A percentile compares a stretch with the other conserved stretches of the same genome.
These are phyloP conservation scores for Talaromyces sp. DNA, from an alignment of 2,329 filamentous ascomycete species.

Conservation along the genomic window DNA sequence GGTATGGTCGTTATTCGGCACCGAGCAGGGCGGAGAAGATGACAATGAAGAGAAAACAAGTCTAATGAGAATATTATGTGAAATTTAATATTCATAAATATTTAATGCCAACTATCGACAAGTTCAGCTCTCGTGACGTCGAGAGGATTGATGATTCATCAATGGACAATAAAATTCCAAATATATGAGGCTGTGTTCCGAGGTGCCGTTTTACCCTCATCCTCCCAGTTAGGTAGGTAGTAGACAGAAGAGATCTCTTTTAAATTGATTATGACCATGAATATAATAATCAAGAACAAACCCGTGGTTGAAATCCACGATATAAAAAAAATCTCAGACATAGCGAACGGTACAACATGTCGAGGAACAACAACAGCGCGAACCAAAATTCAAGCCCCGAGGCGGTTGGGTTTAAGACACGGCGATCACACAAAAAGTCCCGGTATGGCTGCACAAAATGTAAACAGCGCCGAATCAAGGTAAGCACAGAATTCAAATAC, in stretches of 20 bases:
- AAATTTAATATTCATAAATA: not conserved
- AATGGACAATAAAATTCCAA: constrained; percentile 14
- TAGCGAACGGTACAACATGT: not conserved
- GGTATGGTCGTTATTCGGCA: not conserved
- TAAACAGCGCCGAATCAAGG: constrained; percentile 38
- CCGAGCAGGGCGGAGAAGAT: not conserved
- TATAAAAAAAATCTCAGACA: not conserved
- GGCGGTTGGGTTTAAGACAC: constrained; percentile 19
- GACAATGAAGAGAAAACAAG: not conserved
- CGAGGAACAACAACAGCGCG: not conserved
- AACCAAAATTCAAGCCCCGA: not conserved
- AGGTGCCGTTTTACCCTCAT: not conserved
- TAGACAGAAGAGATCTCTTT: not conserved
- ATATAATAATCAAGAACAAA: not conserved
- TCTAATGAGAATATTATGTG: not conserved
- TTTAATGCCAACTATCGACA: not conserved
- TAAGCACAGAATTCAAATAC: constrained; percentile 15
- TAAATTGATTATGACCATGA: no score
- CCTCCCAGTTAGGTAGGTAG: not conserved
- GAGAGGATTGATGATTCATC: not conserved
- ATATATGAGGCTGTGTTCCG: constrained; percentile 14
- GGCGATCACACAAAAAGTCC: constrained; percentile 33
- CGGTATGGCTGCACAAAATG: constrained; percentile 35
- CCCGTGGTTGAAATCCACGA: not conserved
- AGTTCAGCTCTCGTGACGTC: constrained; percentile 10